These are phyloP conservation scores for Neocatenulostroma microsporum DNA, from an alignment of 2,329 filamentous ascomycete genomes.

Conservation along the genomic window DNA sequence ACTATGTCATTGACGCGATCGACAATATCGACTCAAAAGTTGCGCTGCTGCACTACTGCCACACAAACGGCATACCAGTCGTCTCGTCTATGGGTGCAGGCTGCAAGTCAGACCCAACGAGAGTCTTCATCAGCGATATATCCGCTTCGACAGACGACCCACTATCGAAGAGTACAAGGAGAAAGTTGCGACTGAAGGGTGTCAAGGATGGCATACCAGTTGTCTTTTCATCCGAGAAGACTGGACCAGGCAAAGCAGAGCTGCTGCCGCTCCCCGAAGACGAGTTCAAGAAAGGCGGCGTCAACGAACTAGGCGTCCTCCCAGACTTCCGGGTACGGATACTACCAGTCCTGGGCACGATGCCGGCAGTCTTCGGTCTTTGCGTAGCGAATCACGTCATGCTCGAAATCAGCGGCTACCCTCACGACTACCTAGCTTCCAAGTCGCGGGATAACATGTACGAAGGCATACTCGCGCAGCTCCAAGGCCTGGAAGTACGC, in stretches of 20 bases:
- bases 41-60: conserved; percentile 77
- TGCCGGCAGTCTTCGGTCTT: conserved; percentile 94
- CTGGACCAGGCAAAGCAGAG: conserved; percentile 82
- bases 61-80: conserved; percentile 66
- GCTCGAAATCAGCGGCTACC: conserved; percentile 71
- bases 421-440: conserved; percentile 69
- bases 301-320: conserved; percentile 79
- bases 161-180: conserved; percentile 74
- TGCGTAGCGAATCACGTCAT: conserved; percentile 90
- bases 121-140: conserved; percentile 86
- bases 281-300: conserved; percentile 76
- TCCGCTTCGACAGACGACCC: conserved; percentile 80
- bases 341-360: conserved; percentile 85
- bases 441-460: conserved; percentile 90
- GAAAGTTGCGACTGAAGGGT: conserved; percentile 66
- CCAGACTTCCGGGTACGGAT: conserved; percentile 94
- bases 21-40: conserved; percentile 99
- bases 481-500: conserved; percentile 75
- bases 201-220: conserved; percentile 80
- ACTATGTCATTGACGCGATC: conserved; percentile 94
- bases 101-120: conserved; percentile 79
- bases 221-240: conserved; percentile 86
- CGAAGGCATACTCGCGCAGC: conserved; percentile 65
- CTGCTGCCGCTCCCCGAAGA: conserved; percentile 80
- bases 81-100: conserved; percentile 95